phyloP scores from a whole-genome alignment of 2,329 filamentous ascomycete genomes.

The Fusarium multiceps region DNA sequence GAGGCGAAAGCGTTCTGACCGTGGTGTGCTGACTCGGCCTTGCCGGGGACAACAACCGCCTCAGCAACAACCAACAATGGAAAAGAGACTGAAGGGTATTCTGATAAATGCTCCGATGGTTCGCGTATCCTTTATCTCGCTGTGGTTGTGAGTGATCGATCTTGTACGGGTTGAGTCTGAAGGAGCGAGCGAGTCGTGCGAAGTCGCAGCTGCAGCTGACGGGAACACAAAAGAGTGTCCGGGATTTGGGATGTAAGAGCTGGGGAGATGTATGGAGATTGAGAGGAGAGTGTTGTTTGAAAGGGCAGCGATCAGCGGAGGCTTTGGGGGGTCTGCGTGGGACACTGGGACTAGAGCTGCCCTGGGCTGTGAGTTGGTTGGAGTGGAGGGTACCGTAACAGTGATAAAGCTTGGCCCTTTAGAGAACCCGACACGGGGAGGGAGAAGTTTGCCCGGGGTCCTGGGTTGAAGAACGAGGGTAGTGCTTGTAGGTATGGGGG shows the following conservation, averaged over 20 bases:
- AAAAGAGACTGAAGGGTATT: background rate
- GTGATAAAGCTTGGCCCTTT: conserved; percentile 32
- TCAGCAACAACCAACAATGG: background rate
- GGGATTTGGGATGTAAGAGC: conserved; percentile 32
- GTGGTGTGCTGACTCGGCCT: conserved; percentile 37
- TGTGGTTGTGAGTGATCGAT: conserved; percentile 1
- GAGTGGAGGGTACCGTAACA: conserved; percentile 3
- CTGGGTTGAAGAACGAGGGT: background rate
- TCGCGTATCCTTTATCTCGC: conserved; percentile 1
- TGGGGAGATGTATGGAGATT: conserved; percentile 34
- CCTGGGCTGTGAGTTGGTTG: background rate
- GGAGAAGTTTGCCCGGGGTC: background rate
- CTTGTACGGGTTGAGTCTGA: conserved; percentile 1
- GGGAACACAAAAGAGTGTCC: conserved; percentile 16
- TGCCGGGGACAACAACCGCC: conserved; percentile 16
- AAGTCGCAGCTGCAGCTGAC: conserved; percentile 30
- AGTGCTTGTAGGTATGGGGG: background rate
- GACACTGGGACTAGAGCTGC: conserved; percentile 5
- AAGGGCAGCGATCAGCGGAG: conserved; percentile 37
- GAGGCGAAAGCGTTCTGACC: conserved; percentile 31
- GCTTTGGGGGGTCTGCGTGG: conserved; percentile 25
- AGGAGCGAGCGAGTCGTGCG: conserved; percentile 17
- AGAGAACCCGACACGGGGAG: conserved; percentile 23
- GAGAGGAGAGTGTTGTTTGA: conserved; percentile 26
- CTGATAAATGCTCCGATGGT: background rate